Percentiles rank a stretch among this genome's conserved stretches.
These are phyloP conservation scores for Magnusiomyces sp. DNA, from an alignment of 1,139 yeast genomes.

Conservation along the genomic window DNA sequence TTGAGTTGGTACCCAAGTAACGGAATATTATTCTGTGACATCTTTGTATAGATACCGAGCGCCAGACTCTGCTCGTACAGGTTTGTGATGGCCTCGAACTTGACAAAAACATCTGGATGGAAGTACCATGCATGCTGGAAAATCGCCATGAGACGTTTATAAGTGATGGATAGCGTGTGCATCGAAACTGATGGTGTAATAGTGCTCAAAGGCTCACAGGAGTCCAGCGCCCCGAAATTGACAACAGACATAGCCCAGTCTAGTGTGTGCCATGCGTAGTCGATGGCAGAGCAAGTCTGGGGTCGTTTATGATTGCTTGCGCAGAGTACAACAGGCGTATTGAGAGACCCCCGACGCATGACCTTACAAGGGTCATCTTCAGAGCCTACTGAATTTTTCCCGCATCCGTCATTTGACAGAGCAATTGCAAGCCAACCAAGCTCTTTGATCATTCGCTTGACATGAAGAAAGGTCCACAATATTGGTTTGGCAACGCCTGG, in stretches of 20 bases:
- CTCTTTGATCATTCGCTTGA: constrained; percentile 9
- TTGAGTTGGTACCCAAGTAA: constrained; percentile 1
- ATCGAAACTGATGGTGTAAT: constrained; percentile 2
- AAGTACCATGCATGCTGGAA: constrained; percentile 15
- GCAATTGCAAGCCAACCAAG: constrained; percentile 8
- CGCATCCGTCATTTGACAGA: constrained; percentile 7
- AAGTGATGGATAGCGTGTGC: constrained; percentile 4
- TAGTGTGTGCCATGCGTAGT: constrained; percentile 10
- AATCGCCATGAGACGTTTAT: constrained; percentile 12
- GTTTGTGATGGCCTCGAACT: constrained; percentile 7
- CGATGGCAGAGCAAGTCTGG: constrained; percentile 7
- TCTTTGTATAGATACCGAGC: constrained; percentile 7
- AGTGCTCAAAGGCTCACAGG: not conserved
- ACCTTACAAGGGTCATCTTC: not conserved
- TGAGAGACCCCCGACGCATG: not conserved
- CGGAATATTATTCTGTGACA: constrained; percentile 5
- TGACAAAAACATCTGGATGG: constrained; percentile 9
- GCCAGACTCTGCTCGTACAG: constrained; percentile 10
- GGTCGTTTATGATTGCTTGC: constrained; percentile 6
- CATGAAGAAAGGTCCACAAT: constrained; percentile 9
- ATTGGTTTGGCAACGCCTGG: constrained; percentile 9
- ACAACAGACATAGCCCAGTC: constrained; percentile 8
- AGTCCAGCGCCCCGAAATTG: constrained; percentile 1
- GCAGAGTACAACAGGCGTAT: not conserved
- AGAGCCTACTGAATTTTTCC: no score